These are phyloP conservation scores for Phytopythium oedochilum DNA, from an alignment of 352 stramenopile species.

Conservation along the genomic window DNA sequence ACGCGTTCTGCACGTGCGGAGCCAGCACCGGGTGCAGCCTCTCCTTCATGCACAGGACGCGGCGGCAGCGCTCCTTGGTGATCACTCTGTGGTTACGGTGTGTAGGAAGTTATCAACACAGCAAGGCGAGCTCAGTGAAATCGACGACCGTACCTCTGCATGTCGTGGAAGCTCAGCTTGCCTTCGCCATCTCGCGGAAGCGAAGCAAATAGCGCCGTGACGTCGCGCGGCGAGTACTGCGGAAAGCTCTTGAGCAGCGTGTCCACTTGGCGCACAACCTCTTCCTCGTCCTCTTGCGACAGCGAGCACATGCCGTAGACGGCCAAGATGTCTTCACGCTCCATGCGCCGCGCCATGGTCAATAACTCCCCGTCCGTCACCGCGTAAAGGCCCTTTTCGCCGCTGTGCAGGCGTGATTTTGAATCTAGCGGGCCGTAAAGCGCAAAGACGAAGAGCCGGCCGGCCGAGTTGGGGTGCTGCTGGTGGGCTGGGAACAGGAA, in stretches of 20 bases:
- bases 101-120: background rate
- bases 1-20: slow-evolving; percentile 46
- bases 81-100: slow-evolving; percentile 19
- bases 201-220: slow-evolving; percentile 48
- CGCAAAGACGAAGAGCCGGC: slow-evolving; percentile 74
- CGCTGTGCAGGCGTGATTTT: slow-evolving; percentile 47
- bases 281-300: slow-evolving; percentile 63
- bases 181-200: slow-evolving; percentile 33
- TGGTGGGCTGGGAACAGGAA: slow-evolving; percentile 78
- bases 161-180: slow-evolving; percentile 77
- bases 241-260: slow-evolving; percentile 52
- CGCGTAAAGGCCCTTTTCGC: slow-evolving; percentile 54
- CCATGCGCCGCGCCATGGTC: slow-evolving; percentile 72
- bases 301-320: slow-evolving; percentile 64
- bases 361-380: slow-evolving; percentile 73
- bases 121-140: slow-evolving; percentile 12
- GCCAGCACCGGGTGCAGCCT: slow-evolving; percentile 44
- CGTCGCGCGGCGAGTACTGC: slow-evolving; percentile 61
- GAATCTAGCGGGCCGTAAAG: slow-evolving; percentile 74
- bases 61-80: slow-evolving; percentile 52
- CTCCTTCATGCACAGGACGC: slow-evolving; percentile 72
- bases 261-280: slow-evolving; percentile 74
- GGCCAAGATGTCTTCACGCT: slow-evolving; percentile 75
- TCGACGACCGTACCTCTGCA: too few relatives aligned
- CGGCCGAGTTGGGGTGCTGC: slow-evolving; percentile 73